Evolutionary conservation across 1,284 basidiomycete genomes (phyloP), one percentile per base, ranked within the genome.

Genomic region (Nidula niveotomentosa): DNA sequence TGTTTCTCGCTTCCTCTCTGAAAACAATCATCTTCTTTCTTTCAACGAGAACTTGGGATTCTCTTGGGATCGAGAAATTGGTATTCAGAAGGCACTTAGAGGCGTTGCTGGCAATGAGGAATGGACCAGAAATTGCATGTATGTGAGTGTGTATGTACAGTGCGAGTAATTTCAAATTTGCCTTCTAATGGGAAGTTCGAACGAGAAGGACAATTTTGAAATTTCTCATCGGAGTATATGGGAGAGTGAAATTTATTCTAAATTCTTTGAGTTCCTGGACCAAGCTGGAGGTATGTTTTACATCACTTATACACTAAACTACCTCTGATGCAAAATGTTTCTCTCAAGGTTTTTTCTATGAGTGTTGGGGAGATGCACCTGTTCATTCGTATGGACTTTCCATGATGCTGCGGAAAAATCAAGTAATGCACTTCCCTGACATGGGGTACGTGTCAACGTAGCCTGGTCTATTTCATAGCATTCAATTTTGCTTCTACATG

Each of bases 301-400:
- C 33, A 23, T 8, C 33, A 13, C 34, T 6, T 30, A 30, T 30
- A 30, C 30, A 5, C 30, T 30, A 30, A 30, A 1, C 5, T 30
- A 5, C 30, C 30, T 30, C 30, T 6, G 30, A 30, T 30, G 5
- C 5, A 6, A 30, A 30, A 30, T 30, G 30, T 30, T 30, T 30
- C 30, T 6, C 5, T 30, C 30, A n/a, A 57, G 65, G 63, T 4
- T 67, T 67, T 54, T 69, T 69, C 48, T 69, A 69, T 41, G 67
- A 69, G 57, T 60, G 67, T 39, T 69, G 67, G 67, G 53, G 61
- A 18, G 67, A 69, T 47, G 57, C 65, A 1, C 66, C 67, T n/a
- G 52, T 69, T 8, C 67, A 69, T 49, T 66, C 66, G 1, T 69
- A 57, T 53, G 67, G 62, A 18, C 36, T 67, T 35, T 58, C 65